Evolutionary conservation across 176 grass and related monocot species (phyloP).

Genomic region (Aechmea fasciata): DNA sequence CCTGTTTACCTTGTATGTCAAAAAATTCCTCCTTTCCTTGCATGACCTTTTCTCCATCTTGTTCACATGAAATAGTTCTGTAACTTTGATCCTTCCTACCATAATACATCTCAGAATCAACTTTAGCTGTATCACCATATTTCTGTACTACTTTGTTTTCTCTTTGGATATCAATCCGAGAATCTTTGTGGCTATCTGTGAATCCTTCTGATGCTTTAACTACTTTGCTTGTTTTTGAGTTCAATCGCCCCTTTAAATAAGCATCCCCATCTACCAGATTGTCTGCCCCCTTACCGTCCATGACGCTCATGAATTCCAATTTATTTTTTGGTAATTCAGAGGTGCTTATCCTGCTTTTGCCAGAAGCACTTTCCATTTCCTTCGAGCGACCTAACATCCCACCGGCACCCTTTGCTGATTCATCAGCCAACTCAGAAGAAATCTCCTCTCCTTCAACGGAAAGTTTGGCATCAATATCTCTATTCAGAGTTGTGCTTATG

Average conservation of each 20-base stretch:
- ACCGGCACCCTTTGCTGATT: constrained; percentile 7
- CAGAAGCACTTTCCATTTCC: constrained; percentile 28
- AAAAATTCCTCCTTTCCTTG: constrained; percentile 23
- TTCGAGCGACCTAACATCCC: constrained; percentile 18
- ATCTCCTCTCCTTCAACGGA: background rate
- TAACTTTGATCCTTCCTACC: constrained; percentile 15
- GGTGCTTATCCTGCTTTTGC: constrained; percentile 8
- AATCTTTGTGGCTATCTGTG: constrained; percentile 21
- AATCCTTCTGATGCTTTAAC: constrained; percentile 17
- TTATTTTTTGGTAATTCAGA: constrained; percentile 15
- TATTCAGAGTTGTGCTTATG: constrained; percentile 22
- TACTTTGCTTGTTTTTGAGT: constrained; percentile 20
- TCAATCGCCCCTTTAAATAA: constrained; percentile 14
- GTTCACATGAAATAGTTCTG: constrained; percentile 18
- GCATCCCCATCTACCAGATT: constrained; percentile 11
- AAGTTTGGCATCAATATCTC: constrained; percentile 19
- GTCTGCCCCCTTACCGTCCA: constrained; percentile 15
- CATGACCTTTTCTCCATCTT: constrained; percentile 21
- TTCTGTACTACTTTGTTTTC: constrained; percentile 15
- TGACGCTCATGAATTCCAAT: constrained; percentile 8
- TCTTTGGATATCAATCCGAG: constrained; percentile 18
- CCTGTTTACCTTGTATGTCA: constrained; percentile 27
- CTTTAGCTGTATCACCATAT: constrained; percentile 19
- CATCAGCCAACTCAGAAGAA: constrained; percentile 9
- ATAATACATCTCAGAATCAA: constrained; percentile 20